A percentile compares a stretch with the other conserved stretches of the same genome.
Evolutionary conservation across 345 rosid genomes (phyloP).

Genomic region (Adansonia digitata): DNA sequence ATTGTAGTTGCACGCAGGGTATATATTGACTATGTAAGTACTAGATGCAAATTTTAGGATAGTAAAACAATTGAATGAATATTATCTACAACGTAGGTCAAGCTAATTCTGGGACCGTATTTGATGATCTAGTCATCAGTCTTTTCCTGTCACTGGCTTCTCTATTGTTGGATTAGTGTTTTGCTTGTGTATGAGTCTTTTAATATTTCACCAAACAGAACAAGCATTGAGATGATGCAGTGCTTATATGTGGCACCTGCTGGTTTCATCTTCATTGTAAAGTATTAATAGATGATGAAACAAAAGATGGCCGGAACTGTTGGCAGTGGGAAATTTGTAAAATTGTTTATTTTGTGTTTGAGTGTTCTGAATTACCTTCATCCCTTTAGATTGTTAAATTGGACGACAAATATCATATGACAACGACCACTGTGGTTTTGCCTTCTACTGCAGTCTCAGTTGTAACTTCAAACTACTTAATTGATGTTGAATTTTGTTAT

Average conservation of each 20-base stretch:
- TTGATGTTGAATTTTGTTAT: neutral
- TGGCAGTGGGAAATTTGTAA: neutral
- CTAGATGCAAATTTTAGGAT: neutral
- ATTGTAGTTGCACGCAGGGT: no score
- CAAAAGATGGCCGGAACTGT: neutral
- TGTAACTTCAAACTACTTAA: neutral
- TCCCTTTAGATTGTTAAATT: neutral
- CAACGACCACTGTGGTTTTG: neutral
- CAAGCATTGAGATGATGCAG: neutral
- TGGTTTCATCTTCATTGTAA: neutral
- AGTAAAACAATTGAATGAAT: slow-evolving; percentile 1
- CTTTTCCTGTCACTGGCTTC: neutral
- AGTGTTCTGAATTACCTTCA: neutral
- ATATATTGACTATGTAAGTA: neutral
- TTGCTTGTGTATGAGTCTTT: no score
- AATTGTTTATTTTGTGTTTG: neutral
- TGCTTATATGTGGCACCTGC: neutral
- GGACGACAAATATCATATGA: neutral
- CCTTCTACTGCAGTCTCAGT: neutral
- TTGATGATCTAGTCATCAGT: neutral
- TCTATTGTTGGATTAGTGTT: neutral
- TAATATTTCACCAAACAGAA: no score
- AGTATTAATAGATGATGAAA: neutral
- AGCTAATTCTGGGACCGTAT: neutral
- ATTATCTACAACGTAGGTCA: neutral